phyloP scores from a whole-genome alignment of 2,329 filamentous ascomycete species.

The Claviceps digitariae region DNA sequence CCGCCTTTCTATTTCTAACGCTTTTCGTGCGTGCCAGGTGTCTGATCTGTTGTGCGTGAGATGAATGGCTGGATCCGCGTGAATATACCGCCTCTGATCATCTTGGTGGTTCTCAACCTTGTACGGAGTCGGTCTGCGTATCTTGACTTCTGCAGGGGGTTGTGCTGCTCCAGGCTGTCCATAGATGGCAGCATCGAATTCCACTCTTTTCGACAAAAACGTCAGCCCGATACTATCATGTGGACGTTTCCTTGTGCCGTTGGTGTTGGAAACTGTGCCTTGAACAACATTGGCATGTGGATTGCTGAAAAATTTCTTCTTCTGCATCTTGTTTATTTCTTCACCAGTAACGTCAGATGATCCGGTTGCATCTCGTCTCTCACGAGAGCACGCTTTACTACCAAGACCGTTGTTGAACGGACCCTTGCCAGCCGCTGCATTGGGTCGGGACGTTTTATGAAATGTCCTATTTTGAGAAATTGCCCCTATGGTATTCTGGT shows the following conservation, averaged over 20 bases:
- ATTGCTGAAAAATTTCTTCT: neutral
- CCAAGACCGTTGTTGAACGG: neutral
- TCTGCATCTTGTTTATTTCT: neutral
- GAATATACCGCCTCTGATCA: slow-evolving; percentile 25
- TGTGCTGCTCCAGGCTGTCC: slow-evolving; percentile 14
- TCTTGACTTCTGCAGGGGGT: slow-evolving; percentile 13
- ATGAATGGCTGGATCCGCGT: slow-evolving; percentile 38
- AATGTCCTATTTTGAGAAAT: neutral
- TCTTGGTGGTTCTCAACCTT: slow-evolving; percentile 8
- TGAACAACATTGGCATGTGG: neutral
- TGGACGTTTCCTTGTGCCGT: neutral
- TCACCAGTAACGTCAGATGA: neutral
- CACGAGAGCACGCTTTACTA: neutral
- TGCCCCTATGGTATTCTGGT: neutral
- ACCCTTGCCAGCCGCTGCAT: neutral
- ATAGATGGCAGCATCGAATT: slow-evolving; percentile 28
- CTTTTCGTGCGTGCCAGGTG: slow-evolving; percentile 34
- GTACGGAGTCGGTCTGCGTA: neutral
- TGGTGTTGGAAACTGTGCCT: neutral
- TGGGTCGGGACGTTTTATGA: neutral
- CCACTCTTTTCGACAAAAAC: neutral
- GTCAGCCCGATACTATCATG: too few relatives aligned
- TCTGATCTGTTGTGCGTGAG: slow-evolving; percentile 29
- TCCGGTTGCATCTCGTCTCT: neutral
- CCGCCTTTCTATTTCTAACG: slow-evolving; percentile 34